Evolutionary conservation across 768 basidiomycete genomes (phyloP).

Genomic region (Lactifluus volemus): DNA sequence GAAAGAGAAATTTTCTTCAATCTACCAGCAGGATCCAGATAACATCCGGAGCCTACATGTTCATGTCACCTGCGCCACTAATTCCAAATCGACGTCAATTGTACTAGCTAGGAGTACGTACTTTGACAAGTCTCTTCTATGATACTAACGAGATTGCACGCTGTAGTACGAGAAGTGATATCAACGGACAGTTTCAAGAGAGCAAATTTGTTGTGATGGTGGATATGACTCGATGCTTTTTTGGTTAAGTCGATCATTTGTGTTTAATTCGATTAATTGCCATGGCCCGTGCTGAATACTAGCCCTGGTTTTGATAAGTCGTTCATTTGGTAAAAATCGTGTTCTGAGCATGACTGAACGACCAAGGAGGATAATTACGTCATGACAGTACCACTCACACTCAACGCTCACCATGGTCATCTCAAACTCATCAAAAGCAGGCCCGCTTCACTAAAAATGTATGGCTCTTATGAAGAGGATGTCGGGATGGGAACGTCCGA

Average conservation of each 20-base stretch:
- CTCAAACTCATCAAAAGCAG: too few relatives aligned
- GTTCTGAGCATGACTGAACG: too few relatives aligned
- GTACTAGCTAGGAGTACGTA: constrained; percentile 42
- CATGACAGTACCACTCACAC: too few relatives aligned
- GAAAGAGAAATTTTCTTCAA: constrained; percentile 39
- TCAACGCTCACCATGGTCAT: too few relatives aligned
- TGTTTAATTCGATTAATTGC: not conserved
- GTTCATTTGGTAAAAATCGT: too few relatives aligned
- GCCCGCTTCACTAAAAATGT: too few relatives aligned
- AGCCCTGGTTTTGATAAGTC: too few relatives aligned
- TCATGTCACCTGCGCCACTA: constrained; percentile 51
- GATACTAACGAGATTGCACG: constrained; percentile 1
- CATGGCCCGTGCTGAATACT: not conserved
- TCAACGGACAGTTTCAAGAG: constrained; percentile 19
- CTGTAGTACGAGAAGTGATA: constrained; percentile 25
- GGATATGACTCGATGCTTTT: not conserved
- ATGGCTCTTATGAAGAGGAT: too few relatives aligned
- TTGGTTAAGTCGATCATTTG: not conserved
- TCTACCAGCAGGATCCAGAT: constrained; percentile 43
- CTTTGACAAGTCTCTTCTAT: not conserved
- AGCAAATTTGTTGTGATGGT: constrained; percentile 22
- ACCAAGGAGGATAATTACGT: too few relatives aligned
- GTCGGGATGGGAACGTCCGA: too few relatives aligned
- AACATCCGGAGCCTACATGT: constrained; percentile 40
- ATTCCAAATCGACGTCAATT: constrained; percentile 38